Evolutionary conservation across 306 rosid genomes (phyloP).

Genomic region (Vigna unguiculata): DNA sequence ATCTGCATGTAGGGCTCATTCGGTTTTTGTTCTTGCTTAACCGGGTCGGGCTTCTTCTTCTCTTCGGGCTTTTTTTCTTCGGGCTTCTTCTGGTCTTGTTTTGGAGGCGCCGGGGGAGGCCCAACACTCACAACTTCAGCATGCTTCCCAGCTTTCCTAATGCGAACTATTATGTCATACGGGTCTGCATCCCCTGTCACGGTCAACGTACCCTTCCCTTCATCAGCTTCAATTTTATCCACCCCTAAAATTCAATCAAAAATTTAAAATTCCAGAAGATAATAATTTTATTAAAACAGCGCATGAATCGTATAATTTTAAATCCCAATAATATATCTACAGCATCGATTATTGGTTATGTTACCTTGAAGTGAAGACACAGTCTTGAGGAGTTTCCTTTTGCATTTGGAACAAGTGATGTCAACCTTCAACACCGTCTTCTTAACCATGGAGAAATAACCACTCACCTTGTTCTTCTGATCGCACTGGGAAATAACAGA

Average conservation of each 20-base stretch:
- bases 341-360: not conserved
- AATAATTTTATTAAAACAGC: no score
- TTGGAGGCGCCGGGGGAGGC: slow-evolving; percentile 60
- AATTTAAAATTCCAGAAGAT: not conserved
- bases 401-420: slow-evolving; percentile 61
- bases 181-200: slow-evolving; percentile 83
- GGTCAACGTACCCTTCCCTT: slow-evolving; percentile 60
- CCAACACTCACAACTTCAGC: slow-evolving; percentile 68
- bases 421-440: slow-evolving; percentile 66
- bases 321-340: no score
- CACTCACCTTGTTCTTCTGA: slow-evolving; percentile 5
- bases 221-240: slow-evolving; percentile 74
- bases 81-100: slow-evolving; percentile 51
- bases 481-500: not conserved
- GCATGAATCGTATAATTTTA: no score
- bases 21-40: slow-evolving; percentile 3
- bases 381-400: slow-evolving; percentile 61
- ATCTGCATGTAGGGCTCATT: slow-evolving; percentile 22
- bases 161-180: slow-evolving; percentile 54
- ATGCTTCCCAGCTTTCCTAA: slow-evolving; percentile 58
- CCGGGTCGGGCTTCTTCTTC: slow-evolving; percentile 40
- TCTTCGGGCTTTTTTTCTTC: slow-evolving; percentile 41
- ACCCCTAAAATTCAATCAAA: slow-evolving; percentile 52
- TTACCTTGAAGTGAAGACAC: slow-evolving; percentile 64
- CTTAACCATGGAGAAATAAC: slow-evolving; percentile 55